Evolutionary conservation across 2,329 filamentous ascomycete species (phyloP).

Genomic region (Monosporascus sp.): DNA sequence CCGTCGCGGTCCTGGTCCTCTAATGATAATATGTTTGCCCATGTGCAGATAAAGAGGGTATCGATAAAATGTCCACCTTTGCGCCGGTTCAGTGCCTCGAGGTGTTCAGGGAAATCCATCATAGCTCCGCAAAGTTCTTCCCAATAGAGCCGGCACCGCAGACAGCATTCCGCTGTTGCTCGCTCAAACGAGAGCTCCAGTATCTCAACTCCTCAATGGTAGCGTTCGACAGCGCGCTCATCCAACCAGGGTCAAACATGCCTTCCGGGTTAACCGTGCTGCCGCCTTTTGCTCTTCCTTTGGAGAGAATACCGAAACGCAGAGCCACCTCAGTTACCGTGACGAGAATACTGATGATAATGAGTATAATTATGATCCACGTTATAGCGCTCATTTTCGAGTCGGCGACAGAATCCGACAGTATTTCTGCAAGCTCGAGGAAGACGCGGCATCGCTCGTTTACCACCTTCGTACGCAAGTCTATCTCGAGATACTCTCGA

Average conservation of each 20-base stretch:
- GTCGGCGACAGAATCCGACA: constrained; percentile 87
- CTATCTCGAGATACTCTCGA: constrained; percentile 96
- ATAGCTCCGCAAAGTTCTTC: constrained; percentile 23
- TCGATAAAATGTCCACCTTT: too few species aligned
- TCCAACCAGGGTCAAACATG: constrained; percentile 12
- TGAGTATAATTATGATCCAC: constrained; percentile 96
- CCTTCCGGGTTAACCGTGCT: constrained; percentile 4
- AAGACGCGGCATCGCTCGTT: constrained; percentile 97
- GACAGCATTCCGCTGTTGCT: constrained; percentile 22
- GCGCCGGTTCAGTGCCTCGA: too few species aligned
- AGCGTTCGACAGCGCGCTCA: constrained; percentile 20
- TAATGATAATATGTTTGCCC: too few species aligned
- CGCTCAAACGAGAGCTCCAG: constrained; percentile 24
- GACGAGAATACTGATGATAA: constrained; percentile 83
- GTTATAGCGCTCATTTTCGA: constrained; percentile 95
- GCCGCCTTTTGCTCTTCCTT: constrained; percentile 30
- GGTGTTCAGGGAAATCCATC: constrained; percentile 1
- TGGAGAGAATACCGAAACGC: constrained; percentile 69
- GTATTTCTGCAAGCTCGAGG: constrained; percentile 89
- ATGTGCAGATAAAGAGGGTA: too few species aligned
- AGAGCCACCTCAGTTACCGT: constrained; percentile 86
- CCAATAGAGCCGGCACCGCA: constrained; percentile 24
- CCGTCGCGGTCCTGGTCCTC: too few species aligned
- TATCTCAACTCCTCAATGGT: constrained; percentile 23
- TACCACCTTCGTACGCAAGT: constrained; percentile 89